These are phyloP conservation scores for Schizochytrium sp. DNA, from an alignment of 108 stramenopile species.

Conservation along the genomic window DNA sequence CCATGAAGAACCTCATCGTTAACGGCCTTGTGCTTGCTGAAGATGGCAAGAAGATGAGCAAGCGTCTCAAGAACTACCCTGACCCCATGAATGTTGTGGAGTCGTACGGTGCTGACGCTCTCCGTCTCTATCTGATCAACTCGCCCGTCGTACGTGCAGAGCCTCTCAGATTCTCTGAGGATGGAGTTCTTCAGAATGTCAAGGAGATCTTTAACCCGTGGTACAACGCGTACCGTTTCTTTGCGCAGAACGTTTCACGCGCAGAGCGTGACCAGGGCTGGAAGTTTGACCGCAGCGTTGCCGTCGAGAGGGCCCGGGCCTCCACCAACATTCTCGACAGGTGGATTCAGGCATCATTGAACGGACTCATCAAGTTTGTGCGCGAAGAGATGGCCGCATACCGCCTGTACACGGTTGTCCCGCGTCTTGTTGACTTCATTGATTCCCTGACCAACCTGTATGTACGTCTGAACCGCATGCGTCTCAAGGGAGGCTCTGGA, in stretches of 20 bases:
- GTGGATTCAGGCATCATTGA: constrained; percentile 97
- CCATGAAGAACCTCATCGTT: constrained; percentile 98
- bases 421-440: constrained; percentile 93
- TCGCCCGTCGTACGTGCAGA: constrained; percentile 99
- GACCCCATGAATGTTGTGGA: constrained; percentile 91
- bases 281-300: constrained; percentile 82
- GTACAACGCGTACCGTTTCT: constrained; percentile 98
- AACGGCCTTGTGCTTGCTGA: constrained; percentile 96
- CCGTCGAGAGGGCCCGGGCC: constrained; percentile 80
- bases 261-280: constrained; percentile 77
- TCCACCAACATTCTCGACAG: constrained; percentile 94
- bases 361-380: constrained; percentile 94
- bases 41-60: constrained; percentile 99
- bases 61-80: constrained; percentile 98
- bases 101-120: constrained; percentile 97
- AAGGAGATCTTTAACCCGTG: constrained; percentile 97
- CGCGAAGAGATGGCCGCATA: constrained; percentile 98
- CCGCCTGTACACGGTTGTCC: constrained; percentile 98
- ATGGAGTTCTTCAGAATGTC: constrained; percentile 95
- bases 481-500: constrained; percentile 89
- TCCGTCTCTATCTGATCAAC: constrained; percentile 99
- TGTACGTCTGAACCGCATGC: constrained; percentile 95
- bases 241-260: constrained; percentile 88
- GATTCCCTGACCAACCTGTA: constrained; percentile 99
- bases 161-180: constrained; percentile 94